phyloP scores from a whole-genome alignment of 352 stramenopile genomes.

The Phytophthora nicotianae region DNA sequence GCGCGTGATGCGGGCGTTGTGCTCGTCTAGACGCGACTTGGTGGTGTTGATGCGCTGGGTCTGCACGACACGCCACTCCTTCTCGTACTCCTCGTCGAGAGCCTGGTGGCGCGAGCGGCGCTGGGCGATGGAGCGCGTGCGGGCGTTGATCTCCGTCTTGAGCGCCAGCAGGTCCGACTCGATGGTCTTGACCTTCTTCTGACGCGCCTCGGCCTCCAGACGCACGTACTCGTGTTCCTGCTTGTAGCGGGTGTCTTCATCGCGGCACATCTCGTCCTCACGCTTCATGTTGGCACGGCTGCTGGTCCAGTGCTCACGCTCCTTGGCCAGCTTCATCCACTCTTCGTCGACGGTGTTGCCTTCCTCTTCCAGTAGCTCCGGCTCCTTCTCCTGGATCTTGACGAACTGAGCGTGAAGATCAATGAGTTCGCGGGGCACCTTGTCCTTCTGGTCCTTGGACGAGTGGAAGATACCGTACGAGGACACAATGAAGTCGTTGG shows the following conservation, averaged over 20 bases:
- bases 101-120: slow-evolving; percentile 73
- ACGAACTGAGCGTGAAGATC: slow-evolving; percentile 77
- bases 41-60: slow-evolving; percentile 66
- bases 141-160: slow-evolving; percentile 82
- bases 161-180: slow-evolving; percentile 76
- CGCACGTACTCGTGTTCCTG: slow-evolving; percentile 88
- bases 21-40: slow-evolving; percentile 66
- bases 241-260: slow-evolving; percentile 85
- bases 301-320: slow-evolving; percentile 89
- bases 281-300: slow-evolving; percentile 90
- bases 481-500: slow-evolving; percentile 87
- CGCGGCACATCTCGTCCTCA: slow-evolving; percentile 86
- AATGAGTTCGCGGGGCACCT: slow-evolving; percentile 74
- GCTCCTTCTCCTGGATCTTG: slow-evolving; percentile 88
- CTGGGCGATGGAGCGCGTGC: slow-evolving; percentile 73
- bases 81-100: slow-evolving; percentile 84
- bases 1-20: slow-evolving; percentile 67
- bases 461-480: slow-evolving; percentile 87
- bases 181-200: slow-evolving; percentile 86
- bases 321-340: slow-evolving; percentile 90
- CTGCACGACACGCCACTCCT: slow-evolving; percentile 84
- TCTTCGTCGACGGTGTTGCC: slow-evolving; percentile 84
- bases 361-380: slow-evolving; percentile 78
- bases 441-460: slow-evolving; percentile 46
- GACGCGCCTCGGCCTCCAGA: slow-evolving; percentile 69